A percentile compares a stretch with the other conserved stretches of the same genome.
phyloP scores from a whole-genome alignment of 106 monocot genomes.

The Phalaenopsis aphrodite region DNA sequence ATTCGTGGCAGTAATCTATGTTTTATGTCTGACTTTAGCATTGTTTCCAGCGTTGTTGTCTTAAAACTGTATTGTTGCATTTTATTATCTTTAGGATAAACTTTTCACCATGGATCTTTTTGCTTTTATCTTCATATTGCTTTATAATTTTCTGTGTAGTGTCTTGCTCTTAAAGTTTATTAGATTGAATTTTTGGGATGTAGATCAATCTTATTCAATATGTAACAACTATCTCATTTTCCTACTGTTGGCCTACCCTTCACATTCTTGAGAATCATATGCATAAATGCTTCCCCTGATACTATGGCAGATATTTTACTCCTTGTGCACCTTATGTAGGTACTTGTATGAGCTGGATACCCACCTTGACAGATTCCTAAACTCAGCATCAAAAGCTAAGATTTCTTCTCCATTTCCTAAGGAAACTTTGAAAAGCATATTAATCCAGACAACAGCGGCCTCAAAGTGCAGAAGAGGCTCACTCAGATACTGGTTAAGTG shows the following conservation, averaged over 20 bases:
- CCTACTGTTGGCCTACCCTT: background rate
- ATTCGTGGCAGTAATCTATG: background rate
- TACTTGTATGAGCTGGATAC: slow-evolving; percentile 71
- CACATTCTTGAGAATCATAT: background rate
- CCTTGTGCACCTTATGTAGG: slow-evolving; percentile 17
- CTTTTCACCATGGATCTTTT: background rate
- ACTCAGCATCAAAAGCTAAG: slow-evolving; percentile 60
- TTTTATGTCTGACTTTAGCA: background rate
- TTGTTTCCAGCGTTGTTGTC: background rate
- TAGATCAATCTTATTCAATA: background rate
- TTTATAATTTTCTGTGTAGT: background rate
- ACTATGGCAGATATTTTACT: background rate
- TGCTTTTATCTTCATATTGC: background rate
- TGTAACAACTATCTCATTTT: background rate
- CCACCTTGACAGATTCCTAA: slow-evolving; percentile 73
- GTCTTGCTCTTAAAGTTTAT: background rate
- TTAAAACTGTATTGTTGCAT: background rate
- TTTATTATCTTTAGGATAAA: background rate
- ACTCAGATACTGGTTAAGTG: slow-evolving; percentile 75
- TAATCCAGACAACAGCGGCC: slow-evolving; percentile 70
- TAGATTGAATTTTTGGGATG: background rate
- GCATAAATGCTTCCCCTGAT: background rate
- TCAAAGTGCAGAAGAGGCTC: slow-evolving; percentile 74
- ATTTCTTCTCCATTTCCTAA: slow-evolving; percentile 56
- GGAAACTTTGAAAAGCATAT: slow-evolving; percentile 39